phyloP scores from a whole-genome alignment of 495 filamentous ascomycete species.

The Lasiosphaeria miniovina region DNA sequence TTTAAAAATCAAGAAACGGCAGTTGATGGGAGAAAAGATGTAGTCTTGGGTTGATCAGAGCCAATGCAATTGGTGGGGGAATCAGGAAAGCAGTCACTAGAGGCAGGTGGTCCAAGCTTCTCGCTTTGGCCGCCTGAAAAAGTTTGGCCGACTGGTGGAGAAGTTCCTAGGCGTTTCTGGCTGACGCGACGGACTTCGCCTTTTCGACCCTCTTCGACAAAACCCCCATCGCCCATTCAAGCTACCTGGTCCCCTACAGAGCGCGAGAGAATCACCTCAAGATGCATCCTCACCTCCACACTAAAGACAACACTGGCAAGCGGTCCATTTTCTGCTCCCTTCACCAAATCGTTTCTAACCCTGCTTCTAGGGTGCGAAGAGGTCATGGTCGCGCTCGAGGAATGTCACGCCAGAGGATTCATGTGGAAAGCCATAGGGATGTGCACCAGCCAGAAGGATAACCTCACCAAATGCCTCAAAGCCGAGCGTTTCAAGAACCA shows the following conservation, averaged over 20 bases:
- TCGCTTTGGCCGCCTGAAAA: neutral
- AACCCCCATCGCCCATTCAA: neutral
- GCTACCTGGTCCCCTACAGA: neutral
- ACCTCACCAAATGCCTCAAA: constrained; percentile 79
- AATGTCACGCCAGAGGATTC: constrained; percentile 92
- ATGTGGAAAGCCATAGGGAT: constrained; percentile 81
- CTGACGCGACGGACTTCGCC: too few species aligned
- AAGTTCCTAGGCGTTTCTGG: neutral
- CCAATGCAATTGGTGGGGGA: neutral
- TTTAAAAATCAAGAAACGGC: neutral
- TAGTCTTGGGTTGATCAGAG: neutral
- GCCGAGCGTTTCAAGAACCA: constrained; percentile 75
- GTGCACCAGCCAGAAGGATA: constrained; percentile 80
- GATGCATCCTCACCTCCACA: constrained; percentile 98
- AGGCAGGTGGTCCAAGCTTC: constrained; percentile 27
- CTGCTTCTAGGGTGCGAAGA: constrained; percentile 74
- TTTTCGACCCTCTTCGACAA: neutral
- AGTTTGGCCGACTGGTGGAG: neutral
- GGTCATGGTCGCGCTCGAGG: constrained; percentile 86
- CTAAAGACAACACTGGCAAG: constrained; percentile 81
- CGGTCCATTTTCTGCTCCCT: neutral
- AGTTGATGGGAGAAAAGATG: neutral
- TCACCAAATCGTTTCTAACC: constrained; percentile 4
- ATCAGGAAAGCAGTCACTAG: neutral
- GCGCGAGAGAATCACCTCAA: constrained; percentile 24